These are phyloP conservation scores for Fraxinus baroniana DNA, from an alignment of 305 asterid genomes.

Conservation along the genomic window DNA sequence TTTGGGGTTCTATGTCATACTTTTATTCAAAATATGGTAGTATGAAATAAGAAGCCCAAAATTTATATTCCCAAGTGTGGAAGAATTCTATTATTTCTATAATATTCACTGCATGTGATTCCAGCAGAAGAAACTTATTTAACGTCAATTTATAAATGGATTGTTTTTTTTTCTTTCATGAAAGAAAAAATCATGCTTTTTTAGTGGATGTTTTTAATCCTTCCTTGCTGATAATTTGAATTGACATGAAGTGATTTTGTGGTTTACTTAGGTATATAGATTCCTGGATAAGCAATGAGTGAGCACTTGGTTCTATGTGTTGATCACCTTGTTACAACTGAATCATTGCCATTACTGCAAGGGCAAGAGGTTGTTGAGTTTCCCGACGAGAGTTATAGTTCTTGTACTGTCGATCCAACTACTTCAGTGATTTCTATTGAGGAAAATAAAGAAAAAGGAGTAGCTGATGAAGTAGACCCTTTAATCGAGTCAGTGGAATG, in stretches of 20 bases:
- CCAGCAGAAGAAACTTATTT: background rate
- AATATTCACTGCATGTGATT: background rate
- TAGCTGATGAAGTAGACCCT: constrained; percentile 41
- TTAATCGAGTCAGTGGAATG: constrained; percentile 46
- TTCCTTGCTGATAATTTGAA: background rate
- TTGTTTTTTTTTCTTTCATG: background rate
- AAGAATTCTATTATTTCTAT: background rate
- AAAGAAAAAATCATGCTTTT: background rate
- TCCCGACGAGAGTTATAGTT: constrained; percentile 22
- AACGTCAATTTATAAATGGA: background rate
- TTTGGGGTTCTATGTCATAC: background rate
- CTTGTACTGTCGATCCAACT: constrained; percentile 24
- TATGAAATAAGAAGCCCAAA: background rate
- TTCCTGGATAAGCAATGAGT: constrained; percentile 36
- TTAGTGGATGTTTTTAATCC: background rate
- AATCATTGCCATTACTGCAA: constrained; percentile 28
- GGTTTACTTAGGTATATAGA: constrained; percentile 4
- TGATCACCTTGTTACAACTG: constrained; percentile 32
- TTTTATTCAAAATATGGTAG: background rate
- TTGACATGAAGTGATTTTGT: background rate
- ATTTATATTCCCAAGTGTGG: background rate
- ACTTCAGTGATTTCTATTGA: constrained; percentile 27
- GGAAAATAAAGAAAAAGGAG: constrained; percentile 21
- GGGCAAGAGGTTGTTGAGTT: constrained; percentile 24
- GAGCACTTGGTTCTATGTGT: constrained; percentile 38